Conservation (phyloP, 2,329 filamentous ascomycete species). For the Apiospora pterosperma region DNA sequence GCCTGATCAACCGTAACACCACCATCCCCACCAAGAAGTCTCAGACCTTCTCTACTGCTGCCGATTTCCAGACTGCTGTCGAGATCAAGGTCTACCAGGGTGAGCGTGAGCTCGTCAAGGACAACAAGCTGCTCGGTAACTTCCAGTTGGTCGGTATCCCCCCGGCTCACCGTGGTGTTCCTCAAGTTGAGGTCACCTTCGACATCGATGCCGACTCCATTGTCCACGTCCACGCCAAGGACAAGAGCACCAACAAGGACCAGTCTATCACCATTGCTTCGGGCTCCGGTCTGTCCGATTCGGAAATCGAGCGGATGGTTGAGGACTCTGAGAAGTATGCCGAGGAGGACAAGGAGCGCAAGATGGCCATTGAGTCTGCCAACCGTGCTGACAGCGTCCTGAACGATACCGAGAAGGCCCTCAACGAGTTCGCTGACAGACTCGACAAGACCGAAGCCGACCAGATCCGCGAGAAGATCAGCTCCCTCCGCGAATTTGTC, state of each 20-base stretch:
- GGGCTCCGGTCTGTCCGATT: slow-evolving; percentile 91
- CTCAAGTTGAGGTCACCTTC: slow-evolving; percentile 96
- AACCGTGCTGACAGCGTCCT: slow-evolving; percentile 96
- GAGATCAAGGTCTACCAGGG: slow-evolving; percentile 99
- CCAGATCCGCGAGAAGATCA: slow-evolving; percentile 90
- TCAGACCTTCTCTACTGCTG: slow-evolving; percentile 94
- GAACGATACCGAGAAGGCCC: slow-evolving; percentile 96
- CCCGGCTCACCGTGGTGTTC: slow-evolving; percentile 91
- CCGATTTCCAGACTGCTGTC: slow-evolving; percentile 97
- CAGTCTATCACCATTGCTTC: slow-evolving; percentile 99
- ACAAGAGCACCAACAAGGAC: slow-evolving; percentile 99
- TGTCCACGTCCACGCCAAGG: slow-evolving; percentile 96
- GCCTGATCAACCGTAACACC: slow-evolving; percentile 98
- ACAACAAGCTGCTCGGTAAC: slow-evolving; percentile 99
- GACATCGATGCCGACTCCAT: slow-evolving; percentile 98
- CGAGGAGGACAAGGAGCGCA: slow-evolving; percentile 94
- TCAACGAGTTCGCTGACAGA: slow-evolving; percentile 94
- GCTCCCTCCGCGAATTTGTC: slow-evolving; percentile 80
- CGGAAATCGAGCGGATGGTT: slow-evolving; percentile 96
- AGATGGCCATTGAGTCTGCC: slow-evolving; percentile 89
- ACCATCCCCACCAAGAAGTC: slow-evolving; percentile 99
- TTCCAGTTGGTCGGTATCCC: slow-evolving; percentile 99
- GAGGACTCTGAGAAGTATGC: slow-evolving; percentile 96
- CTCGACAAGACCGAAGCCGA: slow-evolving; percentile 96
- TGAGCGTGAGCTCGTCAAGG: slow-evolving; percentile 97